Evolutionary conservation across 495 filamentous ascomycete species (phyloP).

Genomic region (Neurospora sp.): DNA sequence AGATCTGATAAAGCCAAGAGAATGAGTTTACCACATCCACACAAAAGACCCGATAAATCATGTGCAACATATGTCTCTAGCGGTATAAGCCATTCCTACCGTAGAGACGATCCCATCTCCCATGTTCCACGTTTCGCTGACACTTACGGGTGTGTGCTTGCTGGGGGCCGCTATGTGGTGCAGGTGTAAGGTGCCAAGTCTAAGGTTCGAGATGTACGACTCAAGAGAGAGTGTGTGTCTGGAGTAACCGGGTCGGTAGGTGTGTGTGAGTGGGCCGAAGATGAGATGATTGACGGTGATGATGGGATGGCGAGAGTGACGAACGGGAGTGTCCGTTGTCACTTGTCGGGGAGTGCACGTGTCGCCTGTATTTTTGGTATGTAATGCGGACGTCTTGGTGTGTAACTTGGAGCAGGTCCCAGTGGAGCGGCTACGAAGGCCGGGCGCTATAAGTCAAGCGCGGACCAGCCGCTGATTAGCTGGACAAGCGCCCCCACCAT

Average conservation of each 20-base stretch:
- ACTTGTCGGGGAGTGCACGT: not conserved
- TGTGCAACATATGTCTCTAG: not conserved
- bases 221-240: too few species aligned
- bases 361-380: not conserved
- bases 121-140: not conserved
- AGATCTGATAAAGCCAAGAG: not conserved
- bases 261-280: not conserved
- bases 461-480: slow-evolving; percentile 14
- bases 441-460: slow-evolving; percentile 2
- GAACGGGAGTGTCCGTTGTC: not conserved
- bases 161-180: not conserved
- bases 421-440: not conserved
- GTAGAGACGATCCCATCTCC: not conserved
- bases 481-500: not conserved
- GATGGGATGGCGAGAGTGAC: not conserved
- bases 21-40: not conserved
- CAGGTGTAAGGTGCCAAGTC: not conserved
- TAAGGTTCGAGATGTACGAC: too few species aligned
- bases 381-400: not conserved
- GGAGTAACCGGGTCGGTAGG: not conserved
- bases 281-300: not conserved
- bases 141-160: not conserved
- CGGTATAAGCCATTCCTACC: not conserved
- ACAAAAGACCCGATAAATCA: not conserved
- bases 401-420: not conserved